A percentile compares a stretch with the other conserved stretches of the same genome.
phyloP scores from a whole-genome alignment of 805 yeast species.

The Ogataea trehalophila region DNA sequence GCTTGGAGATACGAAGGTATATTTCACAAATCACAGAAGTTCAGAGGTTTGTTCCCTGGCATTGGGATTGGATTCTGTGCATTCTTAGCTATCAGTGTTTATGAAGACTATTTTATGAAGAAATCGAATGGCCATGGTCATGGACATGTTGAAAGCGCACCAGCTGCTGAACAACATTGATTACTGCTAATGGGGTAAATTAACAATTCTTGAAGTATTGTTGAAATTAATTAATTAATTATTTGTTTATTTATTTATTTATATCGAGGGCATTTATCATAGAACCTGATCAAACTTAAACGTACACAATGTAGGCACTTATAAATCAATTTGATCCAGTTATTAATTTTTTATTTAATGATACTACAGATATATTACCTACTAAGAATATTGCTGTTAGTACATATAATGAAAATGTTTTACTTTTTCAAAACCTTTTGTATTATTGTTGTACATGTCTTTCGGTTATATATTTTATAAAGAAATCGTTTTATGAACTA shows the following conservation, averaged over 20 bases:
- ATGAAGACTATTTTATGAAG: conserved; percentile 45
- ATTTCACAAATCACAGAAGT: conserved; percentile 65
- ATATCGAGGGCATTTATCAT: too few relatives aligned
- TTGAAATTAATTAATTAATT: conserved; percentile 1
- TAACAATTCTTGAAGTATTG: not conserved
- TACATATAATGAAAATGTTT: too few relatives aligned
- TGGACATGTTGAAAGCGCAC: not conserved
- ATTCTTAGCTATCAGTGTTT: conserved; percentile 58
- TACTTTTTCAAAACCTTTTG: too few relatives aligned
- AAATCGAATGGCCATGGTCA: conserved; percentile 5
- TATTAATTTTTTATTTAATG: too few relatives aligned
- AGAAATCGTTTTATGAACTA: too few relatives aligned
- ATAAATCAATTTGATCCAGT: too few relatives aligned
- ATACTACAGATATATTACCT: too few relatives aligned
- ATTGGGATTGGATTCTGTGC: conserved; percentile 75
- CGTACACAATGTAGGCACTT: too few relatives aligned
- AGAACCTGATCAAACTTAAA: too few relatives aligned
- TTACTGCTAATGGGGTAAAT: not conserved
- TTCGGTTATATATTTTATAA: too few relatives aligned
- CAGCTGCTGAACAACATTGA: conserved; percentile 1
- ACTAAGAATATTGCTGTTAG: too few relatives aligned
- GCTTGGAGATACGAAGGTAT: conserved; percentile 90
- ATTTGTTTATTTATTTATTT: conserved; percentile 4
- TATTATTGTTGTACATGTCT: too few relatives aligned
- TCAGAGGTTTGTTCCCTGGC: conserved; percentile 74